Percentiles rank a stretch among this genome's conserved stretches.
These are phyloP conservation scores for Sphagnurus paluster DNA, from an alignment of 1,284 basidiomycete genomes.

Conservation along the genomic window DNA sequence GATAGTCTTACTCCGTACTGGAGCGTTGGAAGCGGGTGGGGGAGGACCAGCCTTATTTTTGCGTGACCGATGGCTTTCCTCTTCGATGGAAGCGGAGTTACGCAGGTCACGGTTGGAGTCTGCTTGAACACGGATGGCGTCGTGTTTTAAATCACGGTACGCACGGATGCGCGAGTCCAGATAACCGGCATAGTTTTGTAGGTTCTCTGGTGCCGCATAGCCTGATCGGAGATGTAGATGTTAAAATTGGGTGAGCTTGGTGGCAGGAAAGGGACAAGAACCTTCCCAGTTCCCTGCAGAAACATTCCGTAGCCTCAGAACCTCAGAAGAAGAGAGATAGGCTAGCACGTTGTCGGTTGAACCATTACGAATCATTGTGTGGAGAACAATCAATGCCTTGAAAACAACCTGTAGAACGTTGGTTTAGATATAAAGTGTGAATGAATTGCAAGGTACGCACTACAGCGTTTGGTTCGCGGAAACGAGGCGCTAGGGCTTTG, in stretches of 20 bases:
- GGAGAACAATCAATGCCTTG: constrained; percentile 93
- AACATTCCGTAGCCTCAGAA: constrained; percentile 80
- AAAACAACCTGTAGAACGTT: constrained; percentile 74
- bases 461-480: constrained; percentile 88
- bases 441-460: constrained; percentile 40
- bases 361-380: constrained; percentile 94
- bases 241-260: constrained; percentile 3
- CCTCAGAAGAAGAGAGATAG: constrained; percentile 78
- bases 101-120: constrained; percentile 86
- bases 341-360: constrained; percentile 89
- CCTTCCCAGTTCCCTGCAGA: constrained; percentile 81
- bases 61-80: constrained; percentile 40
- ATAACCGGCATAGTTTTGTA: constrained; percentile 87
- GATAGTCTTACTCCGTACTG: constrained; percentile 74
- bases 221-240: constrained; percentile 45
- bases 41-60: constrained; percentile 27
- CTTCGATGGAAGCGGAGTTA: constrained; percentile 60
- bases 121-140: constrained; percentile 88
- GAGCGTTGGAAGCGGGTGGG: constrained; percentile 28
- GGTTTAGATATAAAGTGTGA: constrained; percentile 1
- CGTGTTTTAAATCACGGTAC: constrained; percentile 91
- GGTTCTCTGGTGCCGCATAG: constrained; percentile 82
- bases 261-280: constrained; percentile 30
- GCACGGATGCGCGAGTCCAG: constrained; percentile 89
- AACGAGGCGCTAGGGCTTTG: constrained; percentile 78